Evolutionary conservation across 768 basidiomycete genomes (phyloP).

Genomic region (Galerina sulciceps): DNA sequence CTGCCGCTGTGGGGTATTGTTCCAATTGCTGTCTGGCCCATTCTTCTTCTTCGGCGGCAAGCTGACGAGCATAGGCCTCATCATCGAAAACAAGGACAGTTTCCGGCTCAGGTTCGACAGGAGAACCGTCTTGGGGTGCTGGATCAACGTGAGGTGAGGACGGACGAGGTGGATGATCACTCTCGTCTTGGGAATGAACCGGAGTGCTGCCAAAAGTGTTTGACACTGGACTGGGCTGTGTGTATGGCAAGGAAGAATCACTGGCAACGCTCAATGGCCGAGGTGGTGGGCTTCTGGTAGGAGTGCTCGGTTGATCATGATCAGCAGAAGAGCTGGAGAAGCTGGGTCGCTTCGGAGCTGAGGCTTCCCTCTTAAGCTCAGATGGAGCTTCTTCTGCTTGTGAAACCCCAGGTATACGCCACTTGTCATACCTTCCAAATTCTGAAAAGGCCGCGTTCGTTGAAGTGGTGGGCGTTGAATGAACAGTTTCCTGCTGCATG

Average conservation of each 20-base stretch:
- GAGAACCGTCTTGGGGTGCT: background rate
- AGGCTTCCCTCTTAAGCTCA: background rate
- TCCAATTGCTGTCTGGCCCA: constrained; percentile 15
- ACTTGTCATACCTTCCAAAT: constrained; percentile 22
- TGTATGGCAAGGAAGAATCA: constrained; percentile 22
- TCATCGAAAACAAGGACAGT: constrained; percentile 39
- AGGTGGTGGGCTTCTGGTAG: background rate
- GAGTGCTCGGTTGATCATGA: background rate
- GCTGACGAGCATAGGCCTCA: constrained; percentile 46
- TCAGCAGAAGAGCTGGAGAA: background rate
- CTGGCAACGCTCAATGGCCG: constrained; percentile 20
- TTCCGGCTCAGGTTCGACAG: background rate
- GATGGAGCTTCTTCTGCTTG: background rate
- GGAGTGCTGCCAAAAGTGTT: background rate
- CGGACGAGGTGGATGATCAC: background rate
- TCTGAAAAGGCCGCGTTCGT: constrained; percentile 14
- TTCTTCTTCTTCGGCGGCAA: constrained; percentile 44
- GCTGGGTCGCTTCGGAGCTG: background rate
- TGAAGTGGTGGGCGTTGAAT: background rate
- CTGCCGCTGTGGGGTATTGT: constrained; percentile 14
- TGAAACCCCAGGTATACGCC: constrained; percentile 16
- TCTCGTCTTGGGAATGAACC: background rate
- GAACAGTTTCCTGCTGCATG: background rate
- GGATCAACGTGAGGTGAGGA: background rate
- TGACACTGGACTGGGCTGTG: constrained; percentile 7